These are phyloP conservation scores for Dinochytrium kinnereticum DNA, from an alignment of 371 early-diverging fungal genomes.

Conservation along the genomic window DNA sequence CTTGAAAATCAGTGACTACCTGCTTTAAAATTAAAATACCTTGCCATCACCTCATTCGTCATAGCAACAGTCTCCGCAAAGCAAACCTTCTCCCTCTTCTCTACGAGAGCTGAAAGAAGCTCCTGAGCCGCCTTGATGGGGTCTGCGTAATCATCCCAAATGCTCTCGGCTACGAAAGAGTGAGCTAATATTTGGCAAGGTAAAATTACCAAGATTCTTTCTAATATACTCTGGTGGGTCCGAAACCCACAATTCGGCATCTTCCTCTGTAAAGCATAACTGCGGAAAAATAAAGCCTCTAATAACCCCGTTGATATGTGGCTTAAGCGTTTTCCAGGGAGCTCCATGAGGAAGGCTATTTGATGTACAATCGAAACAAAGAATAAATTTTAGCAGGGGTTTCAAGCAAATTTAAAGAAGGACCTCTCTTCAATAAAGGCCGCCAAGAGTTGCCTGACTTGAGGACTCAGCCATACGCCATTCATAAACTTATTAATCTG, in stretches of 20 bases:
- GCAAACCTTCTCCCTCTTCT: constrained; percentile 55
- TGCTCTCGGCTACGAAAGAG: constrained; percentile 37
- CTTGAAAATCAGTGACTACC: constrained; percentile 37
- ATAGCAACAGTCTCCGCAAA: constrained; percentile 19
- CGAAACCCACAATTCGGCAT: constrained; percentile 87
- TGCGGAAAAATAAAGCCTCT: constrained; percentile 87
- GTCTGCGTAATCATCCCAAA: constrained; percentile 50
- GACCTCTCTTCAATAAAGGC: constrained; percentile 46
- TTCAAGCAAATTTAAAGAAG: not conserved
- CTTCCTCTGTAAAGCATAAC: constrained; percentile 79
- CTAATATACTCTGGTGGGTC: constrained; percentile 93
- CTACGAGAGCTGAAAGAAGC: constrained; percentile 74
- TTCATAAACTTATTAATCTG: constrained; percentile 71
- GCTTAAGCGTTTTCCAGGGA: constrained; percentile 87
- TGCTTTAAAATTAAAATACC: not conserved
- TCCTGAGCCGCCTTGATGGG: constrained; percentile 69
- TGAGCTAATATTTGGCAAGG: not conserved
- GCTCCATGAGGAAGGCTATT: constrained; percentile 81
- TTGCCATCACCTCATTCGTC: not conserved
- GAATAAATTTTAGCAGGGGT: not conserved
- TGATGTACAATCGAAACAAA: not conserved
- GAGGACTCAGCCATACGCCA: constrained; percentile 45
- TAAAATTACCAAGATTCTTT: constrained; percentile 60
- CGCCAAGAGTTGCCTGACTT: constrained; percentile 44
- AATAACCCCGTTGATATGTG: constrained; percentile 76